phyloP scores from a whole-genome alignment of 2,329 filamentous ascomycete species.

The Epichloe bromicola region DNA sequence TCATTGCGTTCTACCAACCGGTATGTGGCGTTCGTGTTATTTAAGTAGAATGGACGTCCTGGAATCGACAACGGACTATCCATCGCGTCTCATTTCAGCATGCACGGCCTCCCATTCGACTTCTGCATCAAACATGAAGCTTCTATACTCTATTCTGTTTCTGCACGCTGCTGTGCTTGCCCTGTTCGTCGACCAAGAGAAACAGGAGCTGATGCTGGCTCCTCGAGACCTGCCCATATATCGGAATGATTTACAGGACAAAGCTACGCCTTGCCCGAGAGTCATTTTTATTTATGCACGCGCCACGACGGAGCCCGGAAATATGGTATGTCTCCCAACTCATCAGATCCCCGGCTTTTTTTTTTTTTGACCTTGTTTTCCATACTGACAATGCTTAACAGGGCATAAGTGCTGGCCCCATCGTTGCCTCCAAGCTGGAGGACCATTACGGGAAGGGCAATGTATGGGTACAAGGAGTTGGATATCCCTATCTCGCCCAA shows the following conservation, averaged over 20 bases:
- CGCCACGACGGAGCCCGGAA: not conserved
- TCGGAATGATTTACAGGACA: not conserved
- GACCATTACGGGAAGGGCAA: not conserved
- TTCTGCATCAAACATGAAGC: not conserved
- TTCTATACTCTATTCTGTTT: not conserved
- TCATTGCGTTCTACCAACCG: no score
- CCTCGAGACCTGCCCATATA: not conserved
- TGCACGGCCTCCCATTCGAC: no score
- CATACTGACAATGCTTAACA: not conserved
- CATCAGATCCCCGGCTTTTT: no score
- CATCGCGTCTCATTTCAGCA: no score
- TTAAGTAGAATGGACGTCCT: no score
- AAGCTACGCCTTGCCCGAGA: not conserved
- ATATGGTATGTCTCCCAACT: not conserved
- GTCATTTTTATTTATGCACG: not conserved
- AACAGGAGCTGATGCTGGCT: not conserved
- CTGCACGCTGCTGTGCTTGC: not conserved
- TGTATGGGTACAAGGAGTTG: not conserved
- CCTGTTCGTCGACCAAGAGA: not conserved
- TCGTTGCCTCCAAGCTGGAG: not conserved
- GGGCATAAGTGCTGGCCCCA: not conserved
- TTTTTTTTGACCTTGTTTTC: no score
- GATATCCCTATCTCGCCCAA: not conserved
- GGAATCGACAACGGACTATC: no score
- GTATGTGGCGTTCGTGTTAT: no score